Base-by-base conservation (phyloP, 1,284 basidiomycete genomes). In the Tranzscheliella williamsii region DNA sequence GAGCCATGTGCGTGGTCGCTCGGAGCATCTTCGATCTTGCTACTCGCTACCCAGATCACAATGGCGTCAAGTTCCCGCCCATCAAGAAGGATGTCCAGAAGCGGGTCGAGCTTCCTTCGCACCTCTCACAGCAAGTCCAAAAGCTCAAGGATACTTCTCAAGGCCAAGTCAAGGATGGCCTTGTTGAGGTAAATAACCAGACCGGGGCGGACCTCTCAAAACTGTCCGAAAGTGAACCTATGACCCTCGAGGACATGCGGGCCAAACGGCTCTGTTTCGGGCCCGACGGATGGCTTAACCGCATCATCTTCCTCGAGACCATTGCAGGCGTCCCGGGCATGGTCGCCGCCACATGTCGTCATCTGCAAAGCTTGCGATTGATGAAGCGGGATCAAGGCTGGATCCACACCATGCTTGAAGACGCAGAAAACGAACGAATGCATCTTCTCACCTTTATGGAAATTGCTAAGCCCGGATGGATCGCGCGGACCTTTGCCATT, bases 241-340 rank as follows among this genome's bases (percentile, higher is more conserved):
- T 72, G 69, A 56, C 53, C 13, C 41, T 72, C 7, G 30, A 51
- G n/a, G 55, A 72, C 32, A 70, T 72, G 69, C 50, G 69, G 15
- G 37, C 51, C 11, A 55, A 67, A 18, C 43, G 66, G 0, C 46
- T 71, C 16, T 56, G 46, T 31, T 72, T 72, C 27, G 70, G 68
- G 2, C 70, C 70, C 1, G 70, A 72, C 20, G 56, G 38, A 3
- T 71, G 69, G 69, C 38, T 71, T 23, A 65, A 58, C 22, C 54
- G 67, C 5, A 68, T 70, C 45, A 62, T 72, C 27, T 67, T 68
- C 27, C 50, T 71, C 30, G 68, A 65, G 80, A 87, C 84, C 42
- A 85, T 95, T 41, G 94, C 94, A 5, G 94, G 90, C 29, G 92
- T 78, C 0, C 79, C 79, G 11, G 92, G 92, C 2, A 93, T 94